Percentiles rank a stretch among this genome's conserved stretches.
phyloP scores from a whole-genome alignment of 139 green algal species.

The Mesotaenium endlicherianum region DNA sequence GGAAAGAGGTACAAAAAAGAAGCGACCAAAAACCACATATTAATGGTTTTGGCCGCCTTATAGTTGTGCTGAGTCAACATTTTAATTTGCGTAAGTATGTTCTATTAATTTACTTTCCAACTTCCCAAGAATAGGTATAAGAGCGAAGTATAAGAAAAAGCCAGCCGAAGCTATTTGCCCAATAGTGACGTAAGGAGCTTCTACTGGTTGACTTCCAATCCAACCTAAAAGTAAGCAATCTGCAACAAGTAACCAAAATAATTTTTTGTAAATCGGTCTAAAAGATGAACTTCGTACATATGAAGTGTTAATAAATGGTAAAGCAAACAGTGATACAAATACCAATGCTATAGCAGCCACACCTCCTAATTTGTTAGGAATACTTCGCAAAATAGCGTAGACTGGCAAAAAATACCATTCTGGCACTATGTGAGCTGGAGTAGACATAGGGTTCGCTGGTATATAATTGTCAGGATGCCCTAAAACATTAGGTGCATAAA shows the following conservation, averaged over 20 bases:
- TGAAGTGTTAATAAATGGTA: conserved; percentile 67
- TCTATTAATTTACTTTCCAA: too few species aligned
- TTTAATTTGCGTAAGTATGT: too few species aligned
- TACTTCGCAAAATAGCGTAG: conserved; percentile 70
- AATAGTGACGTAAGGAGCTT: too few species aligned
- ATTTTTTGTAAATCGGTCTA: conserved; percentile 24
- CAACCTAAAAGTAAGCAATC: background rate
- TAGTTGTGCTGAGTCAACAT: too few species aligned
- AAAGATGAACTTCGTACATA: conserved; percentile 61
- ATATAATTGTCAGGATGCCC: conserved; percentile 35
- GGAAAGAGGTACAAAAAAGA: too few species aligned
- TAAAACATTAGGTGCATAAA: conserved; percentile 33
- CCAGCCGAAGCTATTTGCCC: too few species aligned
- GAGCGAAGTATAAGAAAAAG: too few species aligned
- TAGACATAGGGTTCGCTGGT: too few species aligned
- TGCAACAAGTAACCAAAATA: background rate
- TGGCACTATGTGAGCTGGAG: conserved; percentile 69
- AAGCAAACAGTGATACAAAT: conserved; percentile 64
- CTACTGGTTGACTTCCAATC: too few species aligned
- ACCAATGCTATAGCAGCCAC: conserved; percentile 68
- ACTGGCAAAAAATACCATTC: conserved; percentile 77
- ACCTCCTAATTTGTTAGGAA: conserved; percentile 71
- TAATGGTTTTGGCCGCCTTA: too few species aligned
- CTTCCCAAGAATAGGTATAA: too few species aligned
- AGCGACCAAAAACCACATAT: too few species aligned